Base-by-base conservation (phyloP, 768 basidiomycete genomes). In the Saitozyma podzolica region DNA sequence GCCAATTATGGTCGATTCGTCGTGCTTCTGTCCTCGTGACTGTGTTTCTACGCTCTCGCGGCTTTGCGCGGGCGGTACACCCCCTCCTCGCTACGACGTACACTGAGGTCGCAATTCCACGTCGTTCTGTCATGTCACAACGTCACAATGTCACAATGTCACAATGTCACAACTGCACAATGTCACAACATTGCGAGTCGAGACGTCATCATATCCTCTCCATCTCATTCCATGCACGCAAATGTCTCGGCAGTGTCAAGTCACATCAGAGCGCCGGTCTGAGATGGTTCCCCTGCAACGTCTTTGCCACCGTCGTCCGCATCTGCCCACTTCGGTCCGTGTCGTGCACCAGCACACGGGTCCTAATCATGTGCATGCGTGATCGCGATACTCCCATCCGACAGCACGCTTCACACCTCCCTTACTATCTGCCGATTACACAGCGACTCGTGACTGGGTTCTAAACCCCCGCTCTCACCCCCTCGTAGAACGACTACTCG, bases 401-500 rank as follows among this genome's bases (percentile, higher is more conserved):
- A 48, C 19, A 14, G 14, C 19, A 14, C 19, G 14, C 19, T 48
- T 2, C 19, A 14, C 47, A 5, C 37, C n/a, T 16, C 5, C 16
- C 16, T n/a, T 1, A 9, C 20, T 19, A n/a, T 16, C 53, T 9
- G 9, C 53, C 20, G 9, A n/a, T 19, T 54, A 41, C 20, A 8
- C 40, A 16, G 16, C n/a, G 37, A 39, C 40, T 9, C 16, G 7
- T 29, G 6, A 37, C 8, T 9, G 53, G n/a, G 9, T 6, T 48
- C 53, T 56, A 39, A 39, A 10, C 40, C n/a, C 29, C 9, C n/a
- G 43, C 42, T 61, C 43, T 10, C 48, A 50, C 37, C 59, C 52
- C 29, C 59, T 61, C 9, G 51, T 43, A 16, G 51, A 51, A 54
- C 59, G 53, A 42, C 55, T 45, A 50, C 54, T 56, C 19, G 47